These are phyloP conservation scores for Thermoascus crustaceus DNA, from an alignment of 2,329 filamentous ascomycete genomes.

Conservation along the genomic window DNA sequence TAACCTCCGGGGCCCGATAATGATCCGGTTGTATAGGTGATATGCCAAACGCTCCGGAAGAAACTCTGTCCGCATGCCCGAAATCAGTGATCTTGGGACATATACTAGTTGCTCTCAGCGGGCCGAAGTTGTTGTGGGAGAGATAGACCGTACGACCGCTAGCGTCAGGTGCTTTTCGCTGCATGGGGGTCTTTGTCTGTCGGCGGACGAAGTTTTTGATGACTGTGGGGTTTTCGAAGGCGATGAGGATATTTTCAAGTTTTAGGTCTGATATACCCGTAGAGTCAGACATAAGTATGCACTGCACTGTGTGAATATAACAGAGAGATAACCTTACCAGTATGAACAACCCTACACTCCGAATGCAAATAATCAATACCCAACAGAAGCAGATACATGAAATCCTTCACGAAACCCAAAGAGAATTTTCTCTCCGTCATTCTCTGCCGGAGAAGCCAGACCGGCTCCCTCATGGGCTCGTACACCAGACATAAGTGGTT, in stretches of 20 bases:
- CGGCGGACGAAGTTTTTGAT: constrained; percentile 5
- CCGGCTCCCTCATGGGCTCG: constrained; percentile 23
- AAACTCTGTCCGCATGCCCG: constrained; percentile 15
- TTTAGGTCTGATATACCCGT: constrained; percentile 27
- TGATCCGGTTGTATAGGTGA: constrained; percentile 11
- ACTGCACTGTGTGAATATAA: constrained; percentile 6
- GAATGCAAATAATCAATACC: constrained; percentile 36
- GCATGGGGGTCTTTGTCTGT: constrained; percentile 9
- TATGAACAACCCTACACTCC: constrained; percentile 32
- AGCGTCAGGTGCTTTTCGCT: constrained; percentile 16
- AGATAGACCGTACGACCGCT: constrained; percentile 21
- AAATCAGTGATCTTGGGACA: constrained; percentile 25
- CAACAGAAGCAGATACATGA: constrained; percentile 28
- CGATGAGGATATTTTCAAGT: constrained; percentile 32
- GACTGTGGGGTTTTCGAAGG: constrained; percentile 17
- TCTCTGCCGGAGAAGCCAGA: constrained; percentile 17
- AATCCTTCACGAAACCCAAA: constrained; percentile 20
- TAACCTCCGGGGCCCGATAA: not conserved
- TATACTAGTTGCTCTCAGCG: constrained; percentile 9
- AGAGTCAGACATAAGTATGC: constrained; percentile 5
- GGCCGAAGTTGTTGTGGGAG: constrained; percentile 21
- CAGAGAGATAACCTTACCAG: constrained; percentile 16
- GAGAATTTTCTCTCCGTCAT: constrained; percentile 19
- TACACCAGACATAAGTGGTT: constrained; percentile 23
- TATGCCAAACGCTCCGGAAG: constrained; percentile 13